Evolutionary conservation across 345 rosid species (phyloP).

Genomic region (Hirschfeldia incana): DNA sequence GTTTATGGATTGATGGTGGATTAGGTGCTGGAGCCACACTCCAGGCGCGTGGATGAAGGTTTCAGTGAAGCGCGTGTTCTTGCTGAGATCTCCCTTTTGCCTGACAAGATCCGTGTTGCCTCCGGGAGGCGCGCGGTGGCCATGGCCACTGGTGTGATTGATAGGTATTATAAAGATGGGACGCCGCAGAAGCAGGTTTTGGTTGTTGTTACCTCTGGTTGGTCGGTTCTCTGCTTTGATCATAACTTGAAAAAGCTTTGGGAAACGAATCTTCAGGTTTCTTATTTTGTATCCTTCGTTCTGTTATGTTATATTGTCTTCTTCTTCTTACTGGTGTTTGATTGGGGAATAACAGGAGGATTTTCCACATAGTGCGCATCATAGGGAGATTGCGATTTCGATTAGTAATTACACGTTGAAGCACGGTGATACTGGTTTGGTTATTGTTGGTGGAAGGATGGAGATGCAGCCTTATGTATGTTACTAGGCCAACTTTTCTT

Average conservation of each 20-base stretch:
- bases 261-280: slow-evolving; percentile 92
- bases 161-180: slow-evolving; percentile 59
- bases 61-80: slow-evolving; percentile 87
- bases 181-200: slow-evolving; percentile 88
- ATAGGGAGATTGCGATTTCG: slow-evolving; percentile 48
- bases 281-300: slow-evolving; percentile 7
- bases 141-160: slow-evolving; percentile 93
- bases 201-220: slow-evolving; percentile 94
- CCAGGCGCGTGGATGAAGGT: slow-evolving; percentile 84
- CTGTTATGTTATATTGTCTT: neutral
- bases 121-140: slow-evolving; percentile 91
- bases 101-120: slow-evolving; percentile 81
- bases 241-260: slow-evolving; percentile 92
- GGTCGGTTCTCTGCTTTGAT: slow-evolving; percentile 97
- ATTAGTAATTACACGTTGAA: slow-evolving; percentile 76
- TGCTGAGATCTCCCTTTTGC: slow-evolving; percentile 62
- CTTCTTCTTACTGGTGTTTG: neutral
- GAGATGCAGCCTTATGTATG: slow-evolving; percentile 91
- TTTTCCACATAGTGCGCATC: slow-evolving; percentile 92
- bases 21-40: slow-evolving; percentile 86
- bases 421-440: slow-evolving; percentile 85
- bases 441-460: slow-evolving; percentile 96
- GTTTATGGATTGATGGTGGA: neutral
- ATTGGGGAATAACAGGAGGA: slow-evolving; percentile 57
- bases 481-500: neutral